A percentile compares a stretch with the other conserved stretches of the same genome.
Evolutionary conservation across 768 basidiomycete genomes (phyloP).

Genomic region (Tylopilus vinaceipallidus): DNA sequence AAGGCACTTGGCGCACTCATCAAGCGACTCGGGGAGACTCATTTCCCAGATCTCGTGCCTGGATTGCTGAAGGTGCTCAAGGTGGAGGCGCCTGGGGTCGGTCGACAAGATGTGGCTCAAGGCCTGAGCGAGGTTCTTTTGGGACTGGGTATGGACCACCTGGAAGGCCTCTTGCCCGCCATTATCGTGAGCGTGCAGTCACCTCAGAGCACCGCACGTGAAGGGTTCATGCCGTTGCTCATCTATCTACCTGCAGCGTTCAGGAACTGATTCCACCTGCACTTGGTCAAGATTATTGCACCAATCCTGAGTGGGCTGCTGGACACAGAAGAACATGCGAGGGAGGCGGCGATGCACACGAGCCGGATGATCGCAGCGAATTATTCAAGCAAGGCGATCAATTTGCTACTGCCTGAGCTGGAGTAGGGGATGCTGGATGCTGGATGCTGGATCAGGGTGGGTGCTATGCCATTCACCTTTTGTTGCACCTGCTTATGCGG

Average conservation of each 20-base stretch:
- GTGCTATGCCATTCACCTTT: conserved; percentile 18
- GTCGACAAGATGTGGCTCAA: conserved; percentile 96
- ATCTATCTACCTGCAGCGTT: conserved; percentile 96
- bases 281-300: conserved; percentile 89
- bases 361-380: conserved; percentile 97
- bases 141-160: conserved; percentile 94
- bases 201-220: conserved; percentile 85
- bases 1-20: conserved; percentile 95
- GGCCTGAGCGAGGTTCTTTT: conserved; percentile 94
- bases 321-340: conserved; percentile 91
- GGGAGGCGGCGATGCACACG: conserved; percentile 98
- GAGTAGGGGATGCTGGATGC: conserved; percentile 94
- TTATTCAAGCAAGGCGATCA: conserved; percentile 89
- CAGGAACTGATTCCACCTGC: conserved; percentile 93
- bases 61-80: conserved; percentile 83
- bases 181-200: conserved; percentile 91
- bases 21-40: conserved; percentile 88
- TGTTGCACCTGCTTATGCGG: too few species aligned
- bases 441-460: conserved; percentile 91
- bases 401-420: conserved; percentile 89
- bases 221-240: conserved; percentile 97
- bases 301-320: conserved; percentile 91
- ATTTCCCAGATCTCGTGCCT: conserved; percentile 96
- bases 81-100: conserved; percentile 91
- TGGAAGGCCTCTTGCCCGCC: conserved; percentile 91